A percentile compares a stretch with the other conserved stretches of the same genome.
phyloP scores from a whole-genome alignment of 192 early-diverging fungal genomes.

The Nowakowskiella sp. region DNA sequence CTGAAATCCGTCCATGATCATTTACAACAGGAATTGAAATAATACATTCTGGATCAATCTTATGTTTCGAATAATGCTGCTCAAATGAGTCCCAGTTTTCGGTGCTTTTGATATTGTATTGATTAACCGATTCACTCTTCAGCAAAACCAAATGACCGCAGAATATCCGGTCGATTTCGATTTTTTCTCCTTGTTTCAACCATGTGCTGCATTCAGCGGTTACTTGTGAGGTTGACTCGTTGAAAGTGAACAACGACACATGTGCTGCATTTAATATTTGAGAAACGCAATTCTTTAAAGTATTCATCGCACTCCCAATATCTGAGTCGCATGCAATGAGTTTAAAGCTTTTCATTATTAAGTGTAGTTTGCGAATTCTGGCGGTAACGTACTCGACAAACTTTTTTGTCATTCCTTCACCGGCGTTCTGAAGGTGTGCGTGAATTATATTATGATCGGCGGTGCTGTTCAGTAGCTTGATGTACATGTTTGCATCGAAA shows the following conservation, averaged over 20 bases:
- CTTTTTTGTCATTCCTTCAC: slow-evolving; percentile 9
- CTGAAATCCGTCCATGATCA: slow-evolving; percentile 18
- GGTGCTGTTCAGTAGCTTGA: slow-evolving; percentile 33
- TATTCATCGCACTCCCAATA: slow-evolving; percentile 9
- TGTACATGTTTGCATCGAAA: slow-evolving; percentile 32
- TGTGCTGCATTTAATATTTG: not conserved
- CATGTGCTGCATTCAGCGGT: not conserved
- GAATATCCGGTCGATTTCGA: not conserved
- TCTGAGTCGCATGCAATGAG: slow-evolving; percentile 14
- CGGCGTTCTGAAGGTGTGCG: slow-evolving; percentile 16
- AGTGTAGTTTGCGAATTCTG: slow-evolving; percentile 26
- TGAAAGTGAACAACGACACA: not conserved
- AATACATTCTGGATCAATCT: slow-evolving; percentile 35
- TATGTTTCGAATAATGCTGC: too few species aligned
- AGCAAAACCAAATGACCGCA: slow-evolving; percentile 6
- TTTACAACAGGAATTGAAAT: slow-evolving; percentile 28
- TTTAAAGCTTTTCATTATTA: slow-evolving; percentile 18
- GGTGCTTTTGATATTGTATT: slow-evolving; percentile 39
- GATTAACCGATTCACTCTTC: slow-evolving; percentile 32
- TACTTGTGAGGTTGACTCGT: not conserved
- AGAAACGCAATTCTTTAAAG: slow-evolving; percentile 21
- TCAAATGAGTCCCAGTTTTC: too few species aligned
- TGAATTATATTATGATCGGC: slow-evolving; percentile 17
- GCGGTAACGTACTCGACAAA: slow-evolving; percentile 28
- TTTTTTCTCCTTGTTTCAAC: not conserved